Evolutionary conservation across 208 protist species (phyloP).

Genomic region (Trypanosoma brucei): DNA sequence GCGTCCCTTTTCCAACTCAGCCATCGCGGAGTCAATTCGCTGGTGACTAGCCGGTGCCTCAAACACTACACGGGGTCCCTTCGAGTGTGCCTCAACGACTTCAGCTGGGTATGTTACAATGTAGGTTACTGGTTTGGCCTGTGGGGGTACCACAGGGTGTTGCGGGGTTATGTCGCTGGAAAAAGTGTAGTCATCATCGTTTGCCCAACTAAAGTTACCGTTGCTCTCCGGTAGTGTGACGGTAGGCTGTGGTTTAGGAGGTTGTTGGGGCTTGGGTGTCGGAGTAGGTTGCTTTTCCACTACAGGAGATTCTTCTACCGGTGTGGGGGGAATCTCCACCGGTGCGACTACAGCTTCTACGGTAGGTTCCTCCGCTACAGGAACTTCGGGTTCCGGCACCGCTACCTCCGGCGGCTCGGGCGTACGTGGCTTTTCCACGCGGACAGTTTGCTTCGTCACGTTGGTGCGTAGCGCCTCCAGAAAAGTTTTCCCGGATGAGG

Average conservation of each 20-base stretch:
- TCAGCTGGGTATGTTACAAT: conserved; percentile 59
- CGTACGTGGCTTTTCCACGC: conserved; percentile 10
- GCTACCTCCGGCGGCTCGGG: background rate
- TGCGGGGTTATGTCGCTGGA: conserved; percentile 26
- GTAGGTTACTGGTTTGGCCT: conserved; percentile 33
- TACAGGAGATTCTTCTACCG: conserved; percentile 11
- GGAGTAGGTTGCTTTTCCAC: conserved; percentile 4
- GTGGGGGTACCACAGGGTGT: conserved; percentile 16
- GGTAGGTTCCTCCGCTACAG: conserved; percentile 9
- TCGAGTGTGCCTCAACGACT: conserved; percentile 41
- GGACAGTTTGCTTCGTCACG: conserved; percentile 15
- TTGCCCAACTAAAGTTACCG: conserved; percentile 72
- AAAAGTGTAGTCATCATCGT: conserved; percentile 76
- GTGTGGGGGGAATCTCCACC: conserved; percentile 10
- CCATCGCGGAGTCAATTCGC: conserved; percentile 34
- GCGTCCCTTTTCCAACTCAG: conserved; percentile 40
- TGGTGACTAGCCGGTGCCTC: conserved; percentile 42
- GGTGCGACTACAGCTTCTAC: conserved; percentile 11
- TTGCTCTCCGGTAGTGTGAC: conserved; percentile 22
- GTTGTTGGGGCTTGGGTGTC: conserved; percentile 8
- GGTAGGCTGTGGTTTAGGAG: conserved; percentile 16
- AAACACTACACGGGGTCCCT: conserved; percentile 42
- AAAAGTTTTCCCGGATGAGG: conserved; percentile 58
- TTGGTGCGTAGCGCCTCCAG: conserved; percentile 54
- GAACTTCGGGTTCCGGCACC: background rate